Base-by-base conservation (phyloP, 352 stramenopile genomes). In the Phytophthora pistaciae region DNA sequence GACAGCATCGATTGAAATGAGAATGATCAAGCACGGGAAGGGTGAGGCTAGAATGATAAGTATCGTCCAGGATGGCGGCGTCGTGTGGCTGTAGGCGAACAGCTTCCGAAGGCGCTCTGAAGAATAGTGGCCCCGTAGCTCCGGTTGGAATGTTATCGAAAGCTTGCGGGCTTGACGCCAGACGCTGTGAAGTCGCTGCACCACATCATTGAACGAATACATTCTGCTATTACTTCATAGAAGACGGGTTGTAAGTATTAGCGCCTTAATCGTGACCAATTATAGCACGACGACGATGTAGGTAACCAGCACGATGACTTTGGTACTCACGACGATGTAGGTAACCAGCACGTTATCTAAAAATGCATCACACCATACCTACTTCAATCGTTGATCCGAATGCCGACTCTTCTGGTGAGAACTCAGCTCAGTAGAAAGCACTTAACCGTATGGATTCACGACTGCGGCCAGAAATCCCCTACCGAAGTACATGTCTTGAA, bases 41-140 rank as follows among this genome's bases (percentile, higher is more conserved):
- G 79, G 71, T 9, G 70, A 72, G 1, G 74, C 23, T 3, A 70
- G 3, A 11, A 57, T 62, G n/a, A 80, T 13, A 5, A 42, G 3
- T 1, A 60, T 27, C 5, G 58, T 54, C 1, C 67, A 38, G 0
- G 7, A 61, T 0, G 21, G 0, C 3, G n/a, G 10, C 11, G 29
- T 62, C 0, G 64, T 54, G 3, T n/a, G 6, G 1, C 20, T 29
- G 14, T 54, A 54, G 20, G 18, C 6, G 16, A 54, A 29, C 4
- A 54, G 8, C 2, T 49, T 16, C 2, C 4, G 6, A 48, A 77
- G 50, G n/a, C 70, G 70, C 53, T 75, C 54, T 40, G 70, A 8
- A 4, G 75, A 83, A 70, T 77, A 83, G 38, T 80, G 66, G 18
- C 75, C 78, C 2, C 82, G 61, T 10, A 80, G 66, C 58, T 85